Evolutionary conservation across 202 grass and related monocot species (phyloP).

Genomic region (Miscanthus sacchariflorus): DNA sequence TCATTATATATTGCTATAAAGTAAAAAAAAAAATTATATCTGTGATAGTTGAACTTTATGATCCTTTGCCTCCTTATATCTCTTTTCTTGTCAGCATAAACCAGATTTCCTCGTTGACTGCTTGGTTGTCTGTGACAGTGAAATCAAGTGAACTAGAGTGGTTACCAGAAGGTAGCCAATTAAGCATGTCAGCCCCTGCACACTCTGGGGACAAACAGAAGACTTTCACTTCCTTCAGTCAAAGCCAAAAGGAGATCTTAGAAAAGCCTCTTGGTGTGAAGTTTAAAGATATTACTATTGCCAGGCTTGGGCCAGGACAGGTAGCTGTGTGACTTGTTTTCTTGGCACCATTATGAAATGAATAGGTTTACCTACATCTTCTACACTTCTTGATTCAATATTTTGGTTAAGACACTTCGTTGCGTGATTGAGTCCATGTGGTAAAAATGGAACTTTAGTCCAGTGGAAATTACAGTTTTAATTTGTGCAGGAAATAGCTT

Average conservation of each 20-base stretch:
- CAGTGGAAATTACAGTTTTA: background rate
- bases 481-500: background rate
- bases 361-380: background rate
- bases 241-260: constrained; percentile 69
- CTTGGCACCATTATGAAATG: background rate
- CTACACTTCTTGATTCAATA: background rate
- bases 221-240: constrained; percentile 77
- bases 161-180: constrained; percentile 93
- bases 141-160: constrained; percentile 85
- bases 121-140: constrained; percentile 60
- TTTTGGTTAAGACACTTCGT: constrained; percentile 4
- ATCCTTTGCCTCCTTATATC: too few species aligned
- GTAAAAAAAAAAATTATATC: too few species aligned
- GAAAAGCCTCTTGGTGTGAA: constrained; percentile 66
- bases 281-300: constrained; percentile 82
- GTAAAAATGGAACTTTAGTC: constrained; percentile 17
- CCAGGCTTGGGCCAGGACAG: constrained; percentile 93
- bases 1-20: constrained; percentile 15
- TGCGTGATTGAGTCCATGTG: constrained; percentile 11
- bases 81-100: constrained; percentile 14
- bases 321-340: constrained; percentile 38
- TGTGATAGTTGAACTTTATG: too few species aligned
- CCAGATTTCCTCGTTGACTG: constrained; percentile 21
- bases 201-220: constrained; percentile 69
- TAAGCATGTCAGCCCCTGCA: constrained; percentile 57